phyloP scores from a whole-genome alignment of 2,329 filamentous ascomycete genomes.

The Aspergillus sp. region DNA sequence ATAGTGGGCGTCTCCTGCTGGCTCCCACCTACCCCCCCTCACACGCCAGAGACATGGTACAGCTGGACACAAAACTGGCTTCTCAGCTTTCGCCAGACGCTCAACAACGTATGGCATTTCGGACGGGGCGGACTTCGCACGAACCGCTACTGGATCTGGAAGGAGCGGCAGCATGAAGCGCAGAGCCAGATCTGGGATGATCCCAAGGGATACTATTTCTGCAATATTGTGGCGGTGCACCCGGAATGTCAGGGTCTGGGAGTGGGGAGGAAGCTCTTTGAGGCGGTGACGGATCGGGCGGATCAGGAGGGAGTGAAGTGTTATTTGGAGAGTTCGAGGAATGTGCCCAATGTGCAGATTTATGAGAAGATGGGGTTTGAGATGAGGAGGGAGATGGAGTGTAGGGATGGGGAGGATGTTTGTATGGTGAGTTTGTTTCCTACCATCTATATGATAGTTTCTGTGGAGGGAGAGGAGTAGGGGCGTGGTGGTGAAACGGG shows the following conservation, averaged over 20 bases:
- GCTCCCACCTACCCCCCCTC: conserved; percentile 59
- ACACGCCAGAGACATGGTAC: conserved; percentile 60
- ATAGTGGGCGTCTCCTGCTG: conserved; percentile 75
- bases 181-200: conserved; percentile 68
- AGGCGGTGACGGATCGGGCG: conserved; percentile 64
- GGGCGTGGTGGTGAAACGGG: background rate
- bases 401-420: conserved; percentile 61
- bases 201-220: conserved; percentile 71
- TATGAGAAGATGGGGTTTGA: conserved; percentile 71
- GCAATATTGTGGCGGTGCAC: conserved; percentile 74
- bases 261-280: conserved; percentile 66
- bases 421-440: conserved; percentile 49
- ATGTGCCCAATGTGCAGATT: conserved; percentile 69
- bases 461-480: background rate
- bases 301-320: conserved; percentile 66
- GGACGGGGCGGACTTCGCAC: conserved; percentile 69
- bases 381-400: conserved; percentile 66
- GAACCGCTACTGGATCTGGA: conserved; percentile 73
- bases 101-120: conserved; percentile 64
- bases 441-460: too few species aligned
- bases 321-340: conserved; percentile 71
- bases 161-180: conserved; percentile 64
- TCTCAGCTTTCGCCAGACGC: conserved; percentile 64
- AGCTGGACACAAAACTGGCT: conserved; percentile 65
- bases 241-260: conserved; percentile 67